Percentiles rank a stretch among this genome's conserved stretches.
phyloP scores from a whole-genome alignment of 441 rosid species.

The Populus hybrid region DNA sequence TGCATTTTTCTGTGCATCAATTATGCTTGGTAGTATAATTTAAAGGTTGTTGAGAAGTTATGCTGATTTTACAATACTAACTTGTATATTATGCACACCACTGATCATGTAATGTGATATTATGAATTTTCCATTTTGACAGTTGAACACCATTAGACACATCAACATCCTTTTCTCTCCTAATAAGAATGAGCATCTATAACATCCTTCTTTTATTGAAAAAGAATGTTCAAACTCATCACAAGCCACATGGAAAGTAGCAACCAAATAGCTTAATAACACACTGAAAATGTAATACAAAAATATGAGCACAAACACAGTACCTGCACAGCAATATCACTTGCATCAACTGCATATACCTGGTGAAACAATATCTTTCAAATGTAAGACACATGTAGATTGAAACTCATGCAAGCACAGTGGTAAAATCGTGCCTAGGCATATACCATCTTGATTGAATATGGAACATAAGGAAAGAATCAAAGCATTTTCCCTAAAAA shows the following conservation, averaged over 20 bases:
- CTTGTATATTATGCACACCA: neutral
- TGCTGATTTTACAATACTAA: neutral
- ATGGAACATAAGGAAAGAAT: neutral
- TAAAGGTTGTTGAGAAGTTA: neutral
- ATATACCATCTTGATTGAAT: neutral
- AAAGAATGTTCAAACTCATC: neutral
- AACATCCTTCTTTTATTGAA: neutral
- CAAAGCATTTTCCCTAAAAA: neutral
- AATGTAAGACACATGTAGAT: neutral
- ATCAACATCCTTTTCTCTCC: neutral
- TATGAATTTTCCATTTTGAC: neutral
- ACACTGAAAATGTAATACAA: neutral
- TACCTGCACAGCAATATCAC: slow-evolving; percentile 98
- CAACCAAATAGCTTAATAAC: slow-evolving; percentile 4
- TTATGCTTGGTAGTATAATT: neutral
- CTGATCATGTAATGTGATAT: neutral
- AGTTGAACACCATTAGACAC: neutral
- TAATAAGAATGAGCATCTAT: neutral
- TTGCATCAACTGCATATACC: slow-evolving; percentile 99
- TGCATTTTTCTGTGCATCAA: neutral
- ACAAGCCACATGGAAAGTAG: neutral
- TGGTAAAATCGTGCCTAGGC: neutral
- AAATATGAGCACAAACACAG: slow-evolving; percentile 10
- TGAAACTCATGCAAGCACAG: neutral
- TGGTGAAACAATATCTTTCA: slow-evolving; percentile 29